Evolutionary conservation across 805 yeast species (phyloP), one percentile per base, ranked within the genome.

Genomic region (Ogataea paradorogensis): DNA sequence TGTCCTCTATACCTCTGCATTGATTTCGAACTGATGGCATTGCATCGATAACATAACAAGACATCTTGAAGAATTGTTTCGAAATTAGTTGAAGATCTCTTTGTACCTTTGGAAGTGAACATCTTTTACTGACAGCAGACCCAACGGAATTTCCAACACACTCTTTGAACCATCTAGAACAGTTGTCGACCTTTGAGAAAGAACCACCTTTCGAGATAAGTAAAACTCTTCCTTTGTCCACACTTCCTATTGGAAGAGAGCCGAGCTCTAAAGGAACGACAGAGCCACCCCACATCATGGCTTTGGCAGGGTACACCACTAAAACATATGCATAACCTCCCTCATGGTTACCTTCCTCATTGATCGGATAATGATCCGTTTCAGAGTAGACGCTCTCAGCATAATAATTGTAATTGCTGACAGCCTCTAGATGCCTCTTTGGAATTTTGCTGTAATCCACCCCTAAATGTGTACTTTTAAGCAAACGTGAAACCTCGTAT

Each of bases 231-330:
- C 95, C 93, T 9, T 76, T 77, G 43, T 72, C 74, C n/a, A 84
- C 66, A 40, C 80, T 82, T 16, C 77, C 67, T 3, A 73, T 62
- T 0, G 80, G 76, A 3, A 74, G 64, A 3, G 62, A 55, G 9
- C 66, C 71, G 10, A 77, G 59, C 10, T 71, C 69, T 5, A 85
- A 58, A 30, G 79, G 74, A 27, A 81, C 71, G 47, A 84, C 80
- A 13, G 76, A 72, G 4, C 97, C 97, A 45, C 84, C 89, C 98
- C 98, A 91, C 34, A 85, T 78, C 62, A 90, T 74, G 0, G 96
- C 95, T 52, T 86, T 86, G 2, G 82, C 73, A 0, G 95, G 89
- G 52, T 86, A 80, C 4, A 90, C 62, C 0, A 87, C 82, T 20
- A 89, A 52, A 10, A 87, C 73, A 48, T 85, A 87, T 0, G 88